These are phyloP conservation scores for Aspergillus leporis DNA, from an alignment of 495 filamentous ascomycete genomes.

Conservation along the genomic window DNA sequence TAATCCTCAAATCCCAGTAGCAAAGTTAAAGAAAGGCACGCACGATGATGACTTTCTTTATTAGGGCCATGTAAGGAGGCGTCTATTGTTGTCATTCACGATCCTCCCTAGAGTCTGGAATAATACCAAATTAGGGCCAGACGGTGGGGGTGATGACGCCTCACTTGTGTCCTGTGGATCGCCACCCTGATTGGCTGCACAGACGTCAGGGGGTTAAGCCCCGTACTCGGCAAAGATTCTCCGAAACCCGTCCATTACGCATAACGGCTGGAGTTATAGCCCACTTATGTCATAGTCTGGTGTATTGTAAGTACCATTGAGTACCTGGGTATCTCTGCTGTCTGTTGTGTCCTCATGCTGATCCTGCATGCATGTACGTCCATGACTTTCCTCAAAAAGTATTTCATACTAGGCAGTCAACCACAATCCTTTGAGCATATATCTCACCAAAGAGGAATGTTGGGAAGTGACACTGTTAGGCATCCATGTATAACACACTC, in stretches of 20 bases:
- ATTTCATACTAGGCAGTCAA: too few species aligned
- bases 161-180: neutral
- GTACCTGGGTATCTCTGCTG: neutral
- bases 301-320: too few species aligned
- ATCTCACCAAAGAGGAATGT: neutral
- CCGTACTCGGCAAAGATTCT: neutral
- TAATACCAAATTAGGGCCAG: neutral
- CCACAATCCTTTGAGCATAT: too few species aligned
- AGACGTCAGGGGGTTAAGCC: neutral
- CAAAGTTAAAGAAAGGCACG: too few species aligned
- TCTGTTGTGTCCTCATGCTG: neutral
- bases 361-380: neutral
- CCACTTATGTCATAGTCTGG: neutral
- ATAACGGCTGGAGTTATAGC: neutral
- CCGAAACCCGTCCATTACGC: neutral
- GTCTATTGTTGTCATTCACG: constrained; percentile 1
- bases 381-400: neutral
- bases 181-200: neutral
- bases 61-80: constrained; percentile 6
- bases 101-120: neutral
- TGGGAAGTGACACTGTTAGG: neutral
- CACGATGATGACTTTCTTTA: neutral
- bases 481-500: constrained; percentile 19
- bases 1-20: too few species aligned
- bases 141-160: neutral